Percentiles rank a stretch among this genome's conserved stretches.
These are phyloP conservation scores for Populus hybrid DNA, from an alignment of 441 rosid genomes.

Conservation along the genomic window DNA sequence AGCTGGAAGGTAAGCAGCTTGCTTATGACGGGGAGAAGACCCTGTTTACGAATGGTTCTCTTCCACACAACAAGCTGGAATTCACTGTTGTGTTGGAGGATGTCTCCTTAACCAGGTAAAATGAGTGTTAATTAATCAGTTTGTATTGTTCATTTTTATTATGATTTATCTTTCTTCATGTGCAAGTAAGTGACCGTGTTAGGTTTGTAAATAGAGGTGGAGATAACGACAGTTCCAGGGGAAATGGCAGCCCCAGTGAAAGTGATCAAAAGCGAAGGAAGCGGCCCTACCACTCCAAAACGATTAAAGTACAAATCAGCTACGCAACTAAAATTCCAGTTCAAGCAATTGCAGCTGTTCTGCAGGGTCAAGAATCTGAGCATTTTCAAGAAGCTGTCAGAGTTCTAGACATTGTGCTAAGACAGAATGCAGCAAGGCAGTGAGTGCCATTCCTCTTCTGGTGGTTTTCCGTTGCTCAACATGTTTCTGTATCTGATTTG, in stretches of 20 bases:
- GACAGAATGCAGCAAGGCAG: slow-evolving; percentile 49
- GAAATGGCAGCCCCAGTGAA: slow-evolving; percentile 33
- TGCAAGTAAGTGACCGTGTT: no score
- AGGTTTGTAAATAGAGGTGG: slow-evolving; percentile 22
- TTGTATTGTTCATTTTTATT: background rate
- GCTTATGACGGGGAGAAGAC: slow-evolving; percentile 53
- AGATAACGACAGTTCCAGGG: slow-evolving; percentile 25
- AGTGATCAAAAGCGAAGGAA: slow-evolving; percentile 34
- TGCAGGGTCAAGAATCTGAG: slow-evolving; percentile 42
- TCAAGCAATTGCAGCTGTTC: slow-evolving; percentile 43
- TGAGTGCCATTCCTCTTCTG: background rate
- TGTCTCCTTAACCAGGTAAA: slow-evolving; percentile 27
- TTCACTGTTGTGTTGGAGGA: slow-evolving; percentile 43
- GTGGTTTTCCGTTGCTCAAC: background rate
- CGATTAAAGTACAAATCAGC: slow-evolving; percentile 36
- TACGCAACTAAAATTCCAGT: slow-evolving; percentile 47
- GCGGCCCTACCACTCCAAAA: slow-evolving; percentile 31
- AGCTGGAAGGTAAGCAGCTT: slow-evolving; percentile 38
- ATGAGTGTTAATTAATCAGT: background rate
- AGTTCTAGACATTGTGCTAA: slow-evolving; percentile 37
- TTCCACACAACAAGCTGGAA: slow-evolving; percentile 41
- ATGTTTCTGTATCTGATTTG: background rate
- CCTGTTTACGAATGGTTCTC: slow-evolving; percentile 42
- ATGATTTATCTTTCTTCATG: background rate
- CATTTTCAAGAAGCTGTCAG: slow-evolving; percentile 41